Percentiles rank a stretch among this genome's conserved stretches.
Evolutionary conservation across 2,329 filamentous ascomycete species (phyloP).

Genomic region (Fonsecaea multimorphosa): DNA sequence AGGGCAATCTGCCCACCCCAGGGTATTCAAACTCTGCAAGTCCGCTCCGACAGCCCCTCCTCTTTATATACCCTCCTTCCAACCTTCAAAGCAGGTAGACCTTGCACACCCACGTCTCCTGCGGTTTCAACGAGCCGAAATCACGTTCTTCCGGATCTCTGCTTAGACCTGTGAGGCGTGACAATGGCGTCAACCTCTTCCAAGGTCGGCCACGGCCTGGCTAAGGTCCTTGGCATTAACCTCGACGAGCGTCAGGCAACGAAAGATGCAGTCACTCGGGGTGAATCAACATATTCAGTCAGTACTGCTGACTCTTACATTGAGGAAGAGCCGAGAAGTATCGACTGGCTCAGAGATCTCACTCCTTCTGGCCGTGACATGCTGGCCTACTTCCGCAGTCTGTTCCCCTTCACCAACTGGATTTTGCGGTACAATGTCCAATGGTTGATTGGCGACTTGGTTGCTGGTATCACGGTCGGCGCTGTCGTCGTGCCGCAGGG

Average conservation of each 20-base stretch:
- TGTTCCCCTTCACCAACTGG: slow-evolving; percentile 93
- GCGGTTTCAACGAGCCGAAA: slow-evolving; percentile 21
- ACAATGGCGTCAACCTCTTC: slow-evolving; percentile 46
- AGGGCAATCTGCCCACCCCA: slow-evolving; percentile 16
- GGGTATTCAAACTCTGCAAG: slow-evolving; percentile 20
- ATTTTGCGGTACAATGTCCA: slow-evolving; percentile 84
- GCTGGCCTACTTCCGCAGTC: slow-evolving; percentile 66
- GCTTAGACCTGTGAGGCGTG: slow-evolving; percentile 8
- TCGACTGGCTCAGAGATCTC: slow-evolving; percentile 72
- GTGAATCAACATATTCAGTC: slow-evolving; percentile 79
- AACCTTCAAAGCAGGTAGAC: background rate
- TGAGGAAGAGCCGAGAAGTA: slow-evolving; percentile 77
- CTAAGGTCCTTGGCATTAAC: slow-evolving; percentile 83
- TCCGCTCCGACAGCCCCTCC: slow-evolving; percentile 9
- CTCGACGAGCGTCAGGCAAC: slow-evolving; percentile 67
- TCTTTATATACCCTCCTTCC: slow-evolving; percentile 11
- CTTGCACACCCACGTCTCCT: background rate
- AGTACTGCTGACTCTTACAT: slow-evolving; percentile 78
- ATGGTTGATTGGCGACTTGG: slow-evolving; percentile 87
- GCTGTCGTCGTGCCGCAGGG: slow-evolving; percentile 91
- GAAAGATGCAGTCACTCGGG: slow-evolving; percentile 70
- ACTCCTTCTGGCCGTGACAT: slow-evolving; percentile 65
- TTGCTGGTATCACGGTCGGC: slow-evolving; percentile 79
- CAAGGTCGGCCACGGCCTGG: slow-evolving; percentile 73
- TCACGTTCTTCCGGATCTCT: slow-evolving; percentile 18